phyloP scores from a whole-genome alignment of 2,329 filamentous ascomycete species.

The Raffaelea albimanens region DNA sequence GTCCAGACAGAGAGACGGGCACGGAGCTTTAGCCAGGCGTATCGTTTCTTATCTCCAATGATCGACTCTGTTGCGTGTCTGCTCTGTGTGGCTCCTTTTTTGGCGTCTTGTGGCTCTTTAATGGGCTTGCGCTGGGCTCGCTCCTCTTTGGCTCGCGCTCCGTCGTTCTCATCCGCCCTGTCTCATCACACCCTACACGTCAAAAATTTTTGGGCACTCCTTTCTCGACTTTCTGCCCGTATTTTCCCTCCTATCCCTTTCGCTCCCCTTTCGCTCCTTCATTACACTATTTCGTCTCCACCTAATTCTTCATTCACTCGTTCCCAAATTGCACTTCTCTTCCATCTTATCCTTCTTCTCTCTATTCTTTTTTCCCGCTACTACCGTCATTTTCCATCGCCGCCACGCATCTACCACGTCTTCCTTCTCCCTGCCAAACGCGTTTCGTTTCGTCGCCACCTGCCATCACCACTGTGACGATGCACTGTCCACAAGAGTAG shows the following conservation, averaged over 20 bases:
- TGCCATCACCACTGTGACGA: neutral
- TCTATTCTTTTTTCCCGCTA: constrained; percentile 9
- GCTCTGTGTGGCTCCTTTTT: constrained; percentile 2
- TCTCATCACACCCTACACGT: constrained; percentile 7
- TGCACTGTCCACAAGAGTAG: constrained; percentile 1
- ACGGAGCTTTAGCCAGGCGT: neutral
- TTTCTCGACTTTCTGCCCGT: constrained; percentile 1
- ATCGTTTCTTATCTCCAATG: constrained; percentile 1
- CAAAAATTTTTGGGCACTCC: constrained; percentile 6
- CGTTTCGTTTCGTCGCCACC: neutral
- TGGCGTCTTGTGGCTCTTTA: neutral
- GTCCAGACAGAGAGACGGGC: too few species aligned
- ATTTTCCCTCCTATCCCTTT: constrained; percentile 2
- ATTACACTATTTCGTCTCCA: constrained; percentile 10
- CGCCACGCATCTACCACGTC: too few species aligned
- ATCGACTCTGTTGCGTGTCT: too few species aligned
- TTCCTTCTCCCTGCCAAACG: neutral
- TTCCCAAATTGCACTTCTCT: constrained; percentile 9
- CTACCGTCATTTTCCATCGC: neutral
- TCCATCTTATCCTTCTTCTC: constrained; percentile 8
- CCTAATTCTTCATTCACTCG: constrained; percentile 10
- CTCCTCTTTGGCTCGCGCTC: constrained; percentile 3
- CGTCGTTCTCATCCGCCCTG: constrained; percentile 3
- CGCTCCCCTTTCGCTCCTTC: constrained; percentile 11
- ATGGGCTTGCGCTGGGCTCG: neutral